These are phyloP conservation scores for Musa acuminata DNA, from an alignment of 176 grass and related monocot genomes.

Conservation along the genomic window DNA sequence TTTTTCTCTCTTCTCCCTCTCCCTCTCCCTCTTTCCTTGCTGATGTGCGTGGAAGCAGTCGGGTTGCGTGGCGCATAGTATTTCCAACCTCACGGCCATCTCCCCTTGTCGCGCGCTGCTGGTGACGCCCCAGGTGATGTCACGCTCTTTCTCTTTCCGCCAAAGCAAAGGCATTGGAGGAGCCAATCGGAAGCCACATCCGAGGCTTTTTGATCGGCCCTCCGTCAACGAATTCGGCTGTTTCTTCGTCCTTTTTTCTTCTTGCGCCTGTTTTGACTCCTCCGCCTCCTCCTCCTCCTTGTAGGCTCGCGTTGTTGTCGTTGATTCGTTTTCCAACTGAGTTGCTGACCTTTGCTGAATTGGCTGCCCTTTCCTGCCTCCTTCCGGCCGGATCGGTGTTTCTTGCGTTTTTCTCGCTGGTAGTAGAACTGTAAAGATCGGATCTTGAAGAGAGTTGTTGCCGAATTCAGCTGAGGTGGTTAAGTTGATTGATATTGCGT, in stretches of 20 bases:
- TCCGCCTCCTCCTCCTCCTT: neutral
- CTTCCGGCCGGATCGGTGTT: too few species aligned
- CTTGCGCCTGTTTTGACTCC: neutral
- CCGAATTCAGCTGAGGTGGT: too few species aligned
- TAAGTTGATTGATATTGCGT: neutral
- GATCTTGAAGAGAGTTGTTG: neutral
- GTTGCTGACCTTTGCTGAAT: neutral
- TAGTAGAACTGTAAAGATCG: neutral
- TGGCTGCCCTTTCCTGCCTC: neutral
- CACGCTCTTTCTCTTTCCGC: neutral
- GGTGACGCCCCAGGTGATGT: conserved; percentile 10
- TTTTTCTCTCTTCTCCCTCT: too few species aligned
- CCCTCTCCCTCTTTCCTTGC: too few species aligned
- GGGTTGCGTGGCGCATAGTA: neutral
- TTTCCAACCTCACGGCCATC: neutral
- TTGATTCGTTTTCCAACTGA: neutral
- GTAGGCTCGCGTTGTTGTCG: too few species aligned
- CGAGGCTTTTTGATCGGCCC: too few species aligned
- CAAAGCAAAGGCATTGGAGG: neutral
- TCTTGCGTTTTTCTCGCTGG: neutral
- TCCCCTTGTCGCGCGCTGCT: neutral
- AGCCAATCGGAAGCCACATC: neutral
- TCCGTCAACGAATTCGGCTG: conserved; percentile 16
- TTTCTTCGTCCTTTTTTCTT: neutral
- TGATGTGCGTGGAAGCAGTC: neutral